A percentile compares a stretch with the other conserved stretches of the same genome.
Conservation (phyloP, 169 alveolate genomes). For the Eimeria praecox region DNA sequence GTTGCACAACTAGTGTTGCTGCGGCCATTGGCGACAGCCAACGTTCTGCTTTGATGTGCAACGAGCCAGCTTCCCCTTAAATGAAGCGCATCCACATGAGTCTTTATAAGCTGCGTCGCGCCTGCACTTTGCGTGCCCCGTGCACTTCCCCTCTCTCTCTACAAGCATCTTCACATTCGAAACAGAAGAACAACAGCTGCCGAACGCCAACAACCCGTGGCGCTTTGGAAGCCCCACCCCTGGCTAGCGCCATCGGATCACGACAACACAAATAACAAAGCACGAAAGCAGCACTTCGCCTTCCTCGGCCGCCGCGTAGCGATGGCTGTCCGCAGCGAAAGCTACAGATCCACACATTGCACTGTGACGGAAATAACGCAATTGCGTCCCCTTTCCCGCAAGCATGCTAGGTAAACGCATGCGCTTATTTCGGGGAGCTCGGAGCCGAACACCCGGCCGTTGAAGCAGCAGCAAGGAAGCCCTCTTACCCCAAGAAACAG, state of each 20-base stretch:
- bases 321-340: background rate
- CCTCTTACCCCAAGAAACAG: background rate
- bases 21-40: conserved; percentile 31
- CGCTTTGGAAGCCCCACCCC: background rate
- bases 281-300: background rate
- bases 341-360: background rate
- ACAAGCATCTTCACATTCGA: conserved; percentile 11
- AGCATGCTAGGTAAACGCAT: background rate
- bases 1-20: background rate
- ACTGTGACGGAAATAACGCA: background rate
- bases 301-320: background rate
- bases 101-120: background rate
- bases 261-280: background rate
- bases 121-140: conserved; percentile 4
- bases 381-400: background rate
- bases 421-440: background rate
- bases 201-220: background rate
- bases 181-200: background rate
- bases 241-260: background rate
- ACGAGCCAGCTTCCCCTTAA: background rate
- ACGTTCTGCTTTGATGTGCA: background rate
- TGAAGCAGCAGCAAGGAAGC: background rate
- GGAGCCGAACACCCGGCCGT: background rate
- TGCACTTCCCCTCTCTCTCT: background rate
- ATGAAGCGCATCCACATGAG: background rate